phyloP scores from a whole-genome alignment of 83 land plant genomes.

The Diphasiastrum complanatum region DNA sequence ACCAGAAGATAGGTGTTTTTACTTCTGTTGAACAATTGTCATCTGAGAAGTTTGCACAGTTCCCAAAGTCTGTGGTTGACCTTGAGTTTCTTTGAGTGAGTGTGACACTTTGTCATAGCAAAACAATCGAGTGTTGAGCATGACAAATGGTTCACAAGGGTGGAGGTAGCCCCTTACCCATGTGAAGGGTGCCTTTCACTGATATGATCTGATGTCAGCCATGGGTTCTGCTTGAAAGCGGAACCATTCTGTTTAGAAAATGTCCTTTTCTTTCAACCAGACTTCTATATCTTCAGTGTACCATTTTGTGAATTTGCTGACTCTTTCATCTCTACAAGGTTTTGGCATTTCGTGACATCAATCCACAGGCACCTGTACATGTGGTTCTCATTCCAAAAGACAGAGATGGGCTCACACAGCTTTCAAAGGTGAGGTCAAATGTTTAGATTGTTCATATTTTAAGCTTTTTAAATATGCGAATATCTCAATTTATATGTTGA shows the following conservation, averaged over 20 bases:
- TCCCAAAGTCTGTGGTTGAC: too few species aligned
- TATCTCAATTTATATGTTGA: not conserved
- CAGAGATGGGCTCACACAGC: slow-evolving; percentile 84
- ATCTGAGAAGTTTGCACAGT: too few species aligned
- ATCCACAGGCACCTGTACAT: slow-evolving; percentile 92
- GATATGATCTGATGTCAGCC: not conserved
- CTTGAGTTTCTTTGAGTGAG: too few species aligned
- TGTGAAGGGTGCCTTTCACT: not conserved
- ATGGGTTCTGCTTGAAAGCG: not conserved
- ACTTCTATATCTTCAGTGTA: not conserved
- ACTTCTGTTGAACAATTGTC: too few species aligned
- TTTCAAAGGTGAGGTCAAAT: slow-evolving; percentile 84
- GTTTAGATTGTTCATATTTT: not conserved
- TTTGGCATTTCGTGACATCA: slow-evolving; percentile 81
- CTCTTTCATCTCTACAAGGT: slow-evolving; percentile 27
- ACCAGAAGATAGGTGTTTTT: too few species aligned
- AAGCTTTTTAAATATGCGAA: not conserved
- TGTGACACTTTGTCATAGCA: too few species aligned
- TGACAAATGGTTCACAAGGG: too few species aligned
- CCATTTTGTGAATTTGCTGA: not conserved
- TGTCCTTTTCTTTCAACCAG: not conserved
- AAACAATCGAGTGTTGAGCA: too few species aligned
- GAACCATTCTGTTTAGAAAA: not conserved
- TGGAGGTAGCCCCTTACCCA: too few species aligned
- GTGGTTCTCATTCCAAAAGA: slow-evolving; percentile 79